Evolutionary conservation across 768 basidiomycete species (phyloP).

Genomic region (Amanita muscaria): DNA sequence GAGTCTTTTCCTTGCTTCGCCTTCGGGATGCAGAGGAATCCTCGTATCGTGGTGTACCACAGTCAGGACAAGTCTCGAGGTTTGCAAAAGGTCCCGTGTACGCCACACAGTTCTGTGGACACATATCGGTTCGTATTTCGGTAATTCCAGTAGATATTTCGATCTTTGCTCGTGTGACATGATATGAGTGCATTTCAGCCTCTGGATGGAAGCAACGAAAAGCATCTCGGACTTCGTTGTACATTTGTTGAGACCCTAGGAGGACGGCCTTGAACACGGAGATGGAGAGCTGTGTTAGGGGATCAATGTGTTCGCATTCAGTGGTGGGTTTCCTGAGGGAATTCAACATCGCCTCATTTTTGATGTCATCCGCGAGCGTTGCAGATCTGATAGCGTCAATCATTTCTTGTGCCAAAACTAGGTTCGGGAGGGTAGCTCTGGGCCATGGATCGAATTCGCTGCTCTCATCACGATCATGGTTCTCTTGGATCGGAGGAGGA

Average conservation of each 20-base stretch:
- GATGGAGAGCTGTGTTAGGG: not conserved
- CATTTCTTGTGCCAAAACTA: not conserved
- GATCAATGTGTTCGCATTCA: not conserved
- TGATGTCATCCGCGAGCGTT: slow-evolving; percentile 5
- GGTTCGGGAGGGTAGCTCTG: not conserved
- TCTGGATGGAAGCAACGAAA: not conserved
- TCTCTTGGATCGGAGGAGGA: no score
- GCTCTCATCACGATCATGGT: no score
- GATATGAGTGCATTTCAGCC: not conserved
- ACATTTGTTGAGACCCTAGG: slow-evolving; percentile 1
- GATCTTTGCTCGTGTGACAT: not conserved
- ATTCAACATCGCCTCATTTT: not conserved
- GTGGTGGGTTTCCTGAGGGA: not conserved
- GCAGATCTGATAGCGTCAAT: not conserved
- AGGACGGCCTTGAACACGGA: not conserved
- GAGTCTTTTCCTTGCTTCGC: not conserved
- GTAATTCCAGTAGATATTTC: slow-evolving; percentile 1
- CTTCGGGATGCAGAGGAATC: not conserved
- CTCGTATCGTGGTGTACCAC: not conserved
- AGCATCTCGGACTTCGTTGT: not conserved
- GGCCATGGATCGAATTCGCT: not conserved
- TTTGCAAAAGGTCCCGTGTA: slow-evolving; percentile 2
- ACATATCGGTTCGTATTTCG: slow-evolving; percentile 4
- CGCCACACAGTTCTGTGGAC: slow-evolving; percentile 4
- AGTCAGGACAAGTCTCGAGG: not conserved